A percentile compares a stretch with the other conserved stretches of the same genome.
Evolutionary conservation across 257 asterid species (phyloP).

Genomic region (Leonotis leonurus): DNA sequence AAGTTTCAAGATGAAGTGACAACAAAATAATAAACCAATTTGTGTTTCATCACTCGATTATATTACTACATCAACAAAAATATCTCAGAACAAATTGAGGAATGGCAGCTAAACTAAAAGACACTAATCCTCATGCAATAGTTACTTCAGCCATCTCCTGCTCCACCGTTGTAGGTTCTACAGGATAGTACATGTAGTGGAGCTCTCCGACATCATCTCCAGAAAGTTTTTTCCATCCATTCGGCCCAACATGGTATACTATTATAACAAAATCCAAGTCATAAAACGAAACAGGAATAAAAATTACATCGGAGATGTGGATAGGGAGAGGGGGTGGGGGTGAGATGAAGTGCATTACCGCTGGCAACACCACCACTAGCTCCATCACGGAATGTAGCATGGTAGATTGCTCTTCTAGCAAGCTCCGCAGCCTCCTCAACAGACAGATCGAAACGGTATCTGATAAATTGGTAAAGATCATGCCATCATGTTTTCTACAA

Average conservation of each 20-base stretch:
- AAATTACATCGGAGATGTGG: too few relatives aligned
- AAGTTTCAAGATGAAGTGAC: constrained; percentile 6
- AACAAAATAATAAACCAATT: not conserved
- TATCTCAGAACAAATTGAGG: constrained; percentile 3
- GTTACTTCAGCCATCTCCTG: constrained; percentile 73
- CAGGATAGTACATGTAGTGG: constrained; percentile 69
- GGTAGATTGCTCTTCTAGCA: constrained; percentile 81
- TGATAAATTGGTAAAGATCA: constrained; percentile 13
- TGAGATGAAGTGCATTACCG: constrained; percentile 32
- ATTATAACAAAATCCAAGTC: too few relatives aligned
- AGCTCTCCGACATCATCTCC: constrained; percentile 96
- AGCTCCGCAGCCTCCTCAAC: constrained; percentile 86
- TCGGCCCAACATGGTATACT: constrained; percentile 84
- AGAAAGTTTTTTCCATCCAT: constrained; percentile 82
- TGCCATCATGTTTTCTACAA: not conserved
- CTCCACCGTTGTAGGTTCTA: constrained; percentile 56
- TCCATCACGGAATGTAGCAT: constrained; percentile 88
- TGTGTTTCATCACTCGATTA: not conserved
- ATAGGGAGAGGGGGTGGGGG: not conserved
- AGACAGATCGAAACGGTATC: constrained; percentile 58
- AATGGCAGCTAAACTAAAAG: constrained; percentile 1
- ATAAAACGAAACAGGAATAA: not conserved
- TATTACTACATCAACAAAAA: not conserved
- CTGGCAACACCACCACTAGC: constrained; percentile 91
- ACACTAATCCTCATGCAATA: constrained; percentile 28